These are phyloP conservation scores for Cadophora malorum DNA, from an alignment of 2,329 filamentous ascomycete species.

Conservation along the genomic window DNA sequence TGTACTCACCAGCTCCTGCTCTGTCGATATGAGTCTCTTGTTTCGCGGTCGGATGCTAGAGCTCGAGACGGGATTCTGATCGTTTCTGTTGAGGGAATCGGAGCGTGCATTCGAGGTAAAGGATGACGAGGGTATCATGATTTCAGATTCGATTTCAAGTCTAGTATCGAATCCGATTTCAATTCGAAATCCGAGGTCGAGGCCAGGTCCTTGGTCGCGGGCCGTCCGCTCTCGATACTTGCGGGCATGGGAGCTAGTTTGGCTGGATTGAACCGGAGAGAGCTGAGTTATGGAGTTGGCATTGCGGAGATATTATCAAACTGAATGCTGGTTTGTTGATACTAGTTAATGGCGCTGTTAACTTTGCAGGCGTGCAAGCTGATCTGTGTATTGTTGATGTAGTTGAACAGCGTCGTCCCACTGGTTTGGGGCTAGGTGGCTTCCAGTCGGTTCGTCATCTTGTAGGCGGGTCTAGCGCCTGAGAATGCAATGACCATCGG, in stretches of 20 bases:
- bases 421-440: conserved; percentile 25
- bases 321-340: not conserved
- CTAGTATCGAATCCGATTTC: not conserved
- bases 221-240: conserved; percentile 33
- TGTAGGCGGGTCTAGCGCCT: conserved; percentile 15
- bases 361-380: not conserved
- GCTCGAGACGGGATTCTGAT: conserved; percentile 22
- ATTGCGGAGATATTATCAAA: not conserved
- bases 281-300: conserved; percentile 7
- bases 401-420: not conserved
- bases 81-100: conserved; percentile 3
- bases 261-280: not conserved
- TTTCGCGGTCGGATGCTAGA: conserved; percentile 42
- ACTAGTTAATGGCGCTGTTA: not conserved
- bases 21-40: conserved; percentile 41
- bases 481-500: conserved; percentile 2
- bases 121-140: conserved; percentile 32
- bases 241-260: conserved; percentile 35
- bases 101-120: conserved; percentile 8
- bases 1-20: conserved; percentile 43
- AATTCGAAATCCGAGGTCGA: not conserved
- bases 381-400: conserved; percentile 7
- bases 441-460: conserved; percentile 23
- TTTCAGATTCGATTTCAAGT: conserved; percentile 12
- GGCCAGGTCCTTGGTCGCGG: conserved; percentile 19